phyloP scores from a whole-genome alignment of 805 yeast species.

The Sugiyamaella mastotermitis region DNA sequence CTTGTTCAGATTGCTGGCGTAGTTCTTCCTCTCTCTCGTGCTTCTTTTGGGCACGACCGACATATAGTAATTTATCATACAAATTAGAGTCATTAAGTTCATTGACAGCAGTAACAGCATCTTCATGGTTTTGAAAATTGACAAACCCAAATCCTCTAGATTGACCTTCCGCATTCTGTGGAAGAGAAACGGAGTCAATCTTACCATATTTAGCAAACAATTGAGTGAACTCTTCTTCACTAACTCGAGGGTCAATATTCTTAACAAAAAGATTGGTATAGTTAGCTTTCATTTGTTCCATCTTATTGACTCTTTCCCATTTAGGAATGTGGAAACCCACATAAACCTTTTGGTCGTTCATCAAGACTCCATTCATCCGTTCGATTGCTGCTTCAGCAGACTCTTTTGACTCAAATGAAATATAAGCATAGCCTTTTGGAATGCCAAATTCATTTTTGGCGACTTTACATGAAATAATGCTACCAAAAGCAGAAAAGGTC shows the following conservation, averaged over 20 bases:
- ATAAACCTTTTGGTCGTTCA: conserved; percentile 31
- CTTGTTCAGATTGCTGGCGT: conserved; percentile 12
- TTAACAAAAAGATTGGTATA: conserved; percentile 51
- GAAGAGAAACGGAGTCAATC: conserved; percentile 49
- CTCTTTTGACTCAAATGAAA: conserved; percentile 50
- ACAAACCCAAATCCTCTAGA: conserved; percentile 54
- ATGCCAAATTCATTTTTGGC: conserved; percentile 41
- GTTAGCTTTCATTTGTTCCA: conserved; percentile 41
- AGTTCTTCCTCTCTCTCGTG: conserved; percentile 25
- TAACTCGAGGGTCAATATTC: conserved; percentile 38
- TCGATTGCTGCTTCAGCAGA: conserved; percentile 61
- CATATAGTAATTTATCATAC: conserved; percentile 30
- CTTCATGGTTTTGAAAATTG: conserved; percentile 39
- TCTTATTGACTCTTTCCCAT: conserved; percentile 48
- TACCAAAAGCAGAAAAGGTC: conserved; percentile 47
- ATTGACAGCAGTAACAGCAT: conserved; percentile 39
- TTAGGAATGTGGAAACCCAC: conserved; percentile 62
- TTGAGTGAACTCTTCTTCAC: conserved; percentile 35
- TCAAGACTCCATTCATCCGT: conserved; percentile 43
- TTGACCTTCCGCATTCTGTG: conserved; percentile 30
- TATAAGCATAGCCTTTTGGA: conserved; percentile 57
- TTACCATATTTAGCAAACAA: conserved; percentile 43
- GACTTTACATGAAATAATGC: conserved; percentile 43
- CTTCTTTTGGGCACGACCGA: conserved; percentile 44
- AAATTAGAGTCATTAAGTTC: conserved; percentile 41